phyloP scores from a whole-genome alignment of 2,329 filamentous ascomycete species.

The Immersiporthe knoxdaviesiana region DNA sequence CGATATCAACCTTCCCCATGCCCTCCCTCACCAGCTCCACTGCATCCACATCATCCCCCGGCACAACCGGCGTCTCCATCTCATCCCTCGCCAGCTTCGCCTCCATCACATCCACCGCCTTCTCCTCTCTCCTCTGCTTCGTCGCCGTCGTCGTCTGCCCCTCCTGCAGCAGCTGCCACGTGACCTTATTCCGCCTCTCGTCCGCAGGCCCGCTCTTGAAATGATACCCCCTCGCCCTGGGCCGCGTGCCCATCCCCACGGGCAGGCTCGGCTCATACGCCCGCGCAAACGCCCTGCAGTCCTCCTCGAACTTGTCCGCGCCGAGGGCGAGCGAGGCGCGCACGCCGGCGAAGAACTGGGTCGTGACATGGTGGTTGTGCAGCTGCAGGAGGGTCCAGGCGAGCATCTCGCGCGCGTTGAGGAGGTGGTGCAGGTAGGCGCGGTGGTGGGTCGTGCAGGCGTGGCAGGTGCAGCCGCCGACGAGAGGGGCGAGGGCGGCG shows the following conservation, averaged over 20 bases:
- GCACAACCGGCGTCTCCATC: conserved; percentile 53
- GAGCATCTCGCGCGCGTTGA: conserved; percentile 93
- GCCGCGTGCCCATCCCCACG: conserved; percentile 73
- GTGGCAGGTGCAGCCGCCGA: conserved; percentile 73
- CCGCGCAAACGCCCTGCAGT: conserved; percentile 45
- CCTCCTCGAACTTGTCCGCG: conserved; percentile 60
- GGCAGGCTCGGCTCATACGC: conserved; percentile 75
- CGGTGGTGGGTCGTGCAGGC: conserved; percentile 81
- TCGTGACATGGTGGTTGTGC: conserved; percentile 80
- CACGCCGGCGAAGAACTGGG: conserved; percentile 73
- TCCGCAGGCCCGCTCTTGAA: conserved; percentile 71
- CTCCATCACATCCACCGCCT: conserved; percentile 35
- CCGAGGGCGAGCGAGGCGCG: conserved; percentile 65
- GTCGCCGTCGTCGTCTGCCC: conserved; percentile 33
- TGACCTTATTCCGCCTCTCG: conserved; percentile 68
- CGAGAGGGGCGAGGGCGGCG: conserved; percentile 65
- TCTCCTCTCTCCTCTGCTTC: conserved; percentile 41
- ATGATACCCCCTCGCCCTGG: conserved; percentile 81
- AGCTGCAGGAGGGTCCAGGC: conserved; percentile 92
- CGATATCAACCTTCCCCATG: conserved; percentile 52
- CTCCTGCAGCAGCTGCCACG: conserved; percentile 65
- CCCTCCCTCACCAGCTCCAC: conserved; percentile 58
- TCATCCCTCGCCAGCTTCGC: conserved; percentile 50
- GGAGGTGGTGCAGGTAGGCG: conserved; percentile 85
- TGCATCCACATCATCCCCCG: conserved; percentile 50